A percentile compares a stretch with the other conserved stretches of the same genome.
phyloP scores from a whole-genome alignment of 169 alveolate genomes.

The Ichthyophthirius multifiliis region DNA sequence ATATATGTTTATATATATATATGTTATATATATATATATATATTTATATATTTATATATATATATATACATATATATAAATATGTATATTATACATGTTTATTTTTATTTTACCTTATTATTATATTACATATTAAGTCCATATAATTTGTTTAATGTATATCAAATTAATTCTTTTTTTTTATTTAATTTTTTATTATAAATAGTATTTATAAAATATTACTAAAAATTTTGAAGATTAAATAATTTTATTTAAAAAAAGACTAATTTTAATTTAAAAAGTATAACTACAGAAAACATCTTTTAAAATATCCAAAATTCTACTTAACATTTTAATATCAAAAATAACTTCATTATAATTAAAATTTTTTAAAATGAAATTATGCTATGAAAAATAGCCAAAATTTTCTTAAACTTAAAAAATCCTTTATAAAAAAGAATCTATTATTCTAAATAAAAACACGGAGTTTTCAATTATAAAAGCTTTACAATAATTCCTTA shows the following conservation, averaged over 20 bases:
- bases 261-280: neutral
- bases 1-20: too few relatives aligned
- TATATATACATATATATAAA: too few relatives aligned
- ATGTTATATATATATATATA: too few relatives aligned
- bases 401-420: too few relatives aligned
- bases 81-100: too few relatives aligned
- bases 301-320: neutral
- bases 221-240: neutral
- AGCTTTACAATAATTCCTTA: neutral
- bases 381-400: neutral
- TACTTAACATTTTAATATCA: neutral
- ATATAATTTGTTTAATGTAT: neutral
- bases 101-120: too few relatives aligned
- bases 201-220: neutral
- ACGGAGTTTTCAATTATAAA: neutral
- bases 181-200: neutral
- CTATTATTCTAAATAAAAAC: neutral
- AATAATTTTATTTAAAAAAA: neutral
- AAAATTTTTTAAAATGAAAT: too few relatives aligned
- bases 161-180: neutral
- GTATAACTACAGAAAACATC: neutral
- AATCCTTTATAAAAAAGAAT: neutral
- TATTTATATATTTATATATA: too few relatives aligned
- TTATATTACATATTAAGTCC: neutral
- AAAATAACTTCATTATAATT: too few relatives aligned